Conservation (phyloP, 768 basidiomycete genomes). For the Clitopilus passeckerianus region DNA sequence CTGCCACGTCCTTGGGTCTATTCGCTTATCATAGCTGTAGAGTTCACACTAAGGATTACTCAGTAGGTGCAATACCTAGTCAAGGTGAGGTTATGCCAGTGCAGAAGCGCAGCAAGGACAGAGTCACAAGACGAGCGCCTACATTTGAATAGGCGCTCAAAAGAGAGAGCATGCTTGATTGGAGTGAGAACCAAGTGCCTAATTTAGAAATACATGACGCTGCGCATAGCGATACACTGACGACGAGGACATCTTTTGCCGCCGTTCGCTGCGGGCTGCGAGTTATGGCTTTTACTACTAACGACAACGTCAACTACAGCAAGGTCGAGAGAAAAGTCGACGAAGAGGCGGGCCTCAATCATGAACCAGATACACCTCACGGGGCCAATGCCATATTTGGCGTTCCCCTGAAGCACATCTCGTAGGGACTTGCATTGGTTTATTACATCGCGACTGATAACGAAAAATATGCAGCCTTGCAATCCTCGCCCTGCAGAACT, state of each 20-base stretch:
- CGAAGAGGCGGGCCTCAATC: conserved; percentile 35
- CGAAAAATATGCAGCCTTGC: conserved; percentile 44
- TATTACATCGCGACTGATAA: background rate
- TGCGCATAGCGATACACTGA: background rate
- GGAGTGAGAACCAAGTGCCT: background rate
- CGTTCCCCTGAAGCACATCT: conserved; percentile 75
- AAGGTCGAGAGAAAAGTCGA: conserved; percentile 27
- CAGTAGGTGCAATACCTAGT: too few species aligned
- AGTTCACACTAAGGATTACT: too few species aligned
- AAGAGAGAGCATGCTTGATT: too few species aligned
- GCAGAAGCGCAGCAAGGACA: too few species aligned
- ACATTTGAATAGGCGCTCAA: background rate
- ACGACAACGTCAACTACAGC: conserved; percentile 18
- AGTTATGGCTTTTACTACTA: background rate
- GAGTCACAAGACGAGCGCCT: background rate
- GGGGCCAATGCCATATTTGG: conserved; percentile 45
- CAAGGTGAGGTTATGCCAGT: too few species aligned
- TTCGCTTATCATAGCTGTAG: too few species aligned
- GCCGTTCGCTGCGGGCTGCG: background rate
- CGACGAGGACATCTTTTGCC: background rate
- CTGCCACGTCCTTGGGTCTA: too few species aligned
- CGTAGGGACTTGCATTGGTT: conserved; percentile 41
- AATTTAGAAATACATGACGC: background rate
- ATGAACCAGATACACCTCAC: conserved; percentile 19
- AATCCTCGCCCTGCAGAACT: conserved; percentile 91